Evolutionary conservation across 2,329 filamentous ascomycete genomes (phyloP).

Genomic region (Cryphonectria carpinicola): DNA sequence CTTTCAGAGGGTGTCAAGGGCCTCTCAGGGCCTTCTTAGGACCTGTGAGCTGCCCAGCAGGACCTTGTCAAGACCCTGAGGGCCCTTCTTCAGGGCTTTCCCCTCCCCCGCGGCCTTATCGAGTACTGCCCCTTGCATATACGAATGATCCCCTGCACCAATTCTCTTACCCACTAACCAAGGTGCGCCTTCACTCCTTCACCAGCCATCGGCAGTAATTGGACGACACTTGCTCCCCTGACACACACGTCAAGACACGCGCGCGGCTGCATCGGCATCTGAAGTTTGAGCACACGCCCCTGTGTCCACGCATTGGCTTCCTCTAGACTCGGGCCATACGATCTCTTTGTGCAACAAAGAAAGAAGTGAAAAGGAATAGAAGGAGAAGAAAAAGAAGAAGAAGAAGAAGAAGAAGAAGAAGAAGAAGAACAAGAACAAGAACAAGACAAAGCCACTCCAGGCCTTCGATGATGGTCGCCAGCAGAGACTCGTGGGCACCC

Average conservation of each 20-base stretch:
- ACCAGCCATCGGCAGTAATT: not conserved
- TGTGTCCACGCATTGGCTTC: not conserved
- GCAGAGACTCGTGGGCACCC: not conserved
- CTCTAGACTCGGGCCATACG: not conserved
- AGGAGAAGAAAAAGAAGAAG: not conserved
- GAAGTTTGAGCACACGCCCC: not conserved
- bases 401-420: not conserved
- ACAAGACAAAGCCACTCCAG: not conserved
- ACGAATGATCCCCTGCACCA: not conserved
- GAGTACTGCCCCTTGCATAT: not conserved
- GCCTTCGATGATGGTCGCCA: not conserved
- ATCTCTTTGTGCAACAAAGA: not conserved
- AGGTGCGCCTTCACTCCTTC: not conserved
- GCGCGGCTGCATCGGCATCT: slow-evolving; percentile 3
- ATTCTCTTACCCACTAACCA: not conserved
- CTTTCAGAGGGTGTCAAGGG: not conserved
- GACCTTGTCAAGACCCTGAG: not conserved
- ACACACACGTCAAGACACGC: not conserved
- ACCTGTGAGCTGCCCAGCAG: not conserved
- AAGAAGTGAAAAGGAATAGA: not conserved
- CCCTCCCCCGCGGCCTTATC: not conserved
- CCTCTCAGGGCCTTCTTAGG: not conserved
- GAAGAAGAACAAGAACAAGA: not conserved
- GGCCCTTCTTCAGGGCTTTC: not conserved
- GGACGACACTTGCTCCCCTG: not conserved